Evolutionary conservation across 805 yeast species (phyloP), one percentile per base, ranked within the genome.

Genomic region (Starmerella floricola): DNA sequence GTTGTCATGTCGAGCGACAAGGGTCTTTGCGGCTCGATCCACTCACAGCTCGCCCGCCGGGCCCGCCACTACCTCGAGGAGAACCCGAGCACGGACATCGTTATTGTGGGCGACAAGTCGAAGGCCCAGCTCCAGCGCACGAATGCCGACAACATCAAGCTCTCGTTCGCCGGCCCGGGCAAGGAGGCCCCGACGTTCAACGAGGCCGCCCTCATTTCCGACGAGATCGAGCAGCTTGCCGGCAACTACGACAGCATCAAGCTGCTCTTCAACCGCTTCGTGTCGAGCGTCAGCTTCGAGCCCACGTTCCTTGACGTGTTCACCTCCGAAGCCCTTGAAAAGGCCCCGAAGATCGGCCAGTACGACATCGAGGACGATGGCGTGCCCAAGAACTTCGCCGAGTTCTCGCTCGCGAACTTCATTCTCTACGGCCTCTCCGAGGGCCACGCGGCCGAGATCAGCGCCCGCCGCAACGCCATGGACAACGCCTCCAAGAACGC

Each of bases 401-500:
- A 87, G 69, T 85, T 82, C 70, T 73, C 93, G 37, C 73, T 91
- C 56, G 87, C 97, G 53, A 87, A 84, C 76, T 76, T 85, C 59
- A 73, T 88, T 58, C 76, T 80, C 64, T 69, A 87, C 60, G 96
- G 95, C 48, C 74, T 87, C 74, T 88, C 96, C 52, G 95, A 91
- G 65, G 97, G 96, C 67, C 87, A 88, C 68, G 96, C 97, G 49
- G 83, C 97, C 46, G 98, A 88, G 74, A 75, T 87, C 55, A 80
- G 93, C 52, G 95, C 98, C 48, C 87, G 98, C 79, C 87, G 98
- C 78, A 88, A 85, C 65, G 97, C 98, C 56, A 88, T 88, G 98
- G 98, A 88, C 71, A 91, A 91, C 63, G 98, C 98, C 51, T 86
- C 96, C 56, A 88, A 91, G 91, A 88, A 88, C 65, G 98, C 98